Percentiles rank a stretch among this genome's conserved stretches.
phyloP scores from a whole-genome alignment of 1,284 basidiomycete genomes.

The Papiliotrema nemorosa region DNA sequence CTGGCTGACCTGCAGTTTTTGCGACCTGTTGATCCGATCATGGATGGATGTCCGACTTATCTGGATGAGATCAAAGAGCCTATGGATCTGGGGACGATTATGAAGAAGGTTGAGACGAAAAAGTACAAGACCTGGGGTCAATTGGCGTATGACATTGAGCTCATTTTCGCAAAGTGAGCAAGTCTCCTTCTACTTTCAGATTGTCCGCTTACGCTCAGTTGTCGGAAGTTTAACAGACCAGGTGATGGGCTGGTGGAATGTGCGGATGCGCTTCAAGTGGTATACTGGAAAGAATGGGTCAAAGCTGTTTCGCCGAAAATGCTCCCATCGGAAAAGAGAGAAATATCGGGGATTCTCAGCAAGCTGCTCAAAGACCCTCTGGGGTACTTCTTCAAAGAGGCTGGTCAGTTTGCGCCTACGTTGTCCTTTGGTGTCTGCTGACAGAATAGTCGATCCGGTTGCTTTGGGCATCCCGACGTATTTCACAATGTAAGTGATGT shows the following conservation, averaged over 20 bases:
- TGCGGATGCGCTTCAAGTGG: slow-evolving; percentile 69
- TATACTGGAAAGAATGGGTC: slow-evolving; percentile 82
- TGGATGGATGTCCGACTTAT: slow-evolving; percentile 86
- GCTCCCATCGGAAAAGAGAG: slow-evolving; percentile 74
- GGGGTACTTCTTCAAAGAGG: slow-evolving; percentile 73
- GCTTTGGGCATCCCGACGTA: slow-evolving; percentile 39
- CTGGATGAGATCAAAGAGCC: slow-evolving; percentile 87
- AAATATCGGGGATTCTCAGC: slow-evolving; percentile 68
- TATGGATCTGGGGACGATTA: slow-evolving; percentile 91
- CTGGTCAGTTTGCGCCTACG: slow-evolving; percentile 49
- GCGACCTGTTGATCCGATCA: slow-evolving; percentile 78
- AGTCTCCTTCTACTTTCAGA: background rate
- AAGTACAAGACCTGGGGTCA: slow-evolving; percentile 75
- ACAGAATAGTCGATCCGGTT: slow-evolving; percentile 39
- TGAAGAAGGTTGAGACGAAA: slow-evolving; percentile 60
- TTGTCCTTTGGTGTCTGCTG: background rate
- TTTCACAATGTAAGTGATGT: slow-evolving; percentile 39
- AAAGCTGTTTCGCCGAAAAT: slow-evolving; percentile 72
- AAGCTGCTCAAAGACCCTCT: slow-evolving; percentile 69
- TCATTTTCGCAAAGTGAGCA: slow-evolving; percentile 74
- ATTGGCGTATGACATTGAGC: slow-evolving; percentile 74
- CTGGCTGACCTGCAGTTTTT: slow-evolving; percentile 55
- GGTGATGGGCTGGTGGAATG: slow-evolving; percentile 58
- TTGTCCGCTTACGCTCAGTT: slow-evolving; percentile 50
- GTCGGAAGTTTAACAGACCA: slow-evolving; percentile 81